Base-by-base conservation (phyloP, 257 asterid species). In the Capsicum rhomboideum region DNA sequence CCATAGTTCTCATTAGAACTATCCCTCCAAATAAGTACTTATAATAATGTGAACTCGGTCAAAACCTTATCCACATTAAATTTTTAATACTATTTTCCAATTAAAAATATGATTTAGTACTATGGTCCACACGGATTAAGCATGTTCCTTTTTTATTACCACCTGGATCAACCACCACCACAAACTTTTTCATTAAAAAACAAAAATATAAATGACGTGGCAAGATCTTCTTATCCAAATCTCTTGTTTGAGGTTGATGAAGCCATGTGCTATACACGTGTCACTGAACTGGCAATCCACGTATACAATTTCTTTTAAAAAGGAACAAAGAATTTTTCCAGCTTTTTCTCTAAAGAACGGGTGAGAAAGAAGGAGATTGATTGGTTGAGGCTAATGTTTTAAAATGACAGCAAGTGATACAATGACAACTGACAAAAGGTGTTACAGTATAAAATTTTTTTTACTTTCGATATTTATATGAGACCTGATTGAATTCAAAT, bases 221-320 rank as follows among this genome's bases (percentile, higher is more conserved):
- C 79, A 49, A 81, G 20, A 53, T 23, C 58, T 50, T 74, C 89
- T 82, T 85, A 85, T 87, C 89, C 86, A 84, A 55, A 55, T 82
- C 71, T 44, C 29, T 49, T 46, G 8, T 21, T 80, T 18, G 61
- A 44, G 83, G n/a, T 26, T 37, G 74, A 10, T 58, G 56, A 23
- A 11, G 61, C 54, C 64, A 18, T 9, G 3, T 67, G 42, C 2
- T 4, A 12, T 1, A 78, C 56, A 84, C 86, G 87, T 84, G 89
- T 67, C 82, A 8, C 29, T 21, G 1, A 3, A 0, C 0, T 16
- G 2, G 7, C 0, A 0, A 8, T 63, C 86, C 88, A 83, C 89
- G 79, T 64, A 9, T 7, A 29, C 6, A 11, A 4, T 0, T n/a
- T 20, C n/a, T n/a, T 20, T 13, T n/a, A 10, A 16, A 34, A 68